These are phyloP conservation scores for Aspergillus wentii DNA, from an alignment of 495 filamentous ascomycete genomes.

Conservation along the genomic window DNA sequence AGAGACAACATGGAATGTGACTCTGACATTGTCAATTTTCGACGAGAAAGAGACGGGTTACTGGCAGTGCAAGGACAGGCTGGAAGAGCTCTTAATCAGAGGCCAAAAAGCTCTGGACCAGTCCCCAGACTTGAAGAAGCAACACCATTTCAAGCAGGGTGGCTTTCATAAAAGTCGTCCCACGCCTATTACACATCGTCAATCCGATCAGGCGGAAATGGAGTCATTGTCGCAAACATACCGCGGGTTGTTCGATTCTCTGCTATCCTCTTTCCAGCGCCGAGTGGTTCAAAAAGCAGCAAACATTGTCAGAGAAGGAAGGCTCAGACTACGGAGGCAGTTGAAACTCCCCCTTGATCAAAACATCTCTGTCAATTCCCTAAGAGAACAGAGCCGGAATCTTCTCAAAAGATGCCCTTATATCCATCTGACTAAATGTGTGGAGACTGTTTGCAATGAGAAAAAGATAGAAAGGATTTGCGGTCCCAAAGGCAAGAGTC, in stretches of 20 bases:
- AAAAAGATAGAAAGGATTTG: constrained; percentile 1
- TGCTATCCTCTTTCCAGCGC: not conserved
- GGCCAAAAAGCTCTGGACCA: no score
- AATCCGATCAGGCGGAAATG: no score
- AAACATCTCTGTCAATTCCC: not conserved
- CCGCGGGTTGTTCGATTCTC: constrained; percentile 2
- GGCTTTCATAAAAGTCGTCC: no score
- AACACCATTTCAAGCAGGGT: no score
- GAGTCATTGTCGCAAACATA: no score
- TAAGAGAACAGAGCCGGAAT: not conserved
- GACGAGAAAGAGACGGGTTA: not conserved
- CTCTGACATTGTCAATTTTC: not conserved
- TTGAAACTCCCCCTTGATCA: not conserved
- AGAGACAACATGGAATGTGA: not conserved
- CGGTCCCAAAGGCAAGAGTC: not conserved
- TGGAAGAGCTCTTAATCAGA: constrained; percentile 3
- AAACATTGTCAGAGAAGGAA: not conserved
- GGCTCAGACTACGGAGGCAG: not conserved
- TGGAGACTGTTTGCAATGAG: not conserved
- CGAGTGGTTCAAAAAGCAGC: not conserved
- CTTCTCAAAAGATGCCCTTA: not conserved
- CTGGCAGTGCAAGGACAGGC: not conserved
- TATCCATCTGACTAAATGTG: not conserved
- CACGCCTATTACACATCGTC: no score
- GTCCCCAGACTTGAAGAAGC: no score